Evolutionary conservation across 371 early-diverging fungal genomes (phyloP).

Genomic region (Zychaea mexicana): DNA sequence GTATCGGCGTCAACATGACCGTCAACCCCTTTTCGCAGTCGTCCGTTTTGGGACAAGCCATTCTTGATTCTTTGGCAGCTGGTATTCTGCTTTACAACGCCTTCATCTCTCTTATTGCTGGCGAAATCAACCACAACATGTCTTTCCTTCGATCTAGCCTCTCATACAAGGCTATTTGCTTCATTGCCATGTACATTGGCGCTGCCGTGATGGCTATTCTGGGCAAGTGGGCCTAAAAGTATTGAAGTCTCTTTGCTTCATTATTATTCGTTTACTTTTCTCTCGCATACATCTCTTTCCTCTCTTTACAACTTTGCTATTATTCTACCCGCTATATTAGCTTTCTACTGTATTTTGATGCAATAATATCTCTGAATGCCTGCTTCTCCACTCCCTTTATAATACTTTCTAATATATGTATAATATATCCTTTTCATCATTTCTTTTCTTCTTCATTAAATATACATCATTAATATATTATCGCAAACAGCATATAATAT

Average conservation of each 20-base stretch:
- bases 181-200: slow-evolving; percentile 61
- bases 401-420: no score
- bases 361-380: no score
- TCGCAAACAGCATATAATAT: no score
- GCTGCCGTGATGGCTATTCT: slow-evolving; percentile 76
- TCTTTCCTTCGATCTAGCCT: slow-evolving; percentile 30
- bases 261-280: no score
- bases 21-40: slow-evolving; percentile 59
- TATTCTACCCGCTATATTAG: no score
- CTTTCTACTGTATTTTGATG: no score
- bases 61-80: slow-evolving; percentile 64
- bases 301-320: no score
- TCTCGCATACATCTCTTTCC: no score
- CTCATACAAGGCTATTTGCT: slow-evolving; percentile 32
- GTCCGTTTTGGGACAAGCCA: slow-evolving; percentile 52
- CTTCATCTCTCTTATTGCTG: slow-evolving; percentile 54
- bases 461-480: no score
- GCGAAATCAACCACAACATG: slow-evolving; percentile 44
- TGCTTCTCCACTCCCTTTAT: no score
- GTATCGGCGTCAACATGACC: slow-evolving; percentile 59
- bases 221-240: slow-evolving; percentile 76
- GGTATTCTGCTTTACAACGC: slow-evolving; percentile 69
- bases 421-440: no score
- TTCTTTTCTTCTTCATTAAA: no score
- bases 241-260: background rate